Evolutionary conservation across 192 early-diverging fungal genomes (phyloP).

Genomic region (Gigaspora rosea): DNA sequence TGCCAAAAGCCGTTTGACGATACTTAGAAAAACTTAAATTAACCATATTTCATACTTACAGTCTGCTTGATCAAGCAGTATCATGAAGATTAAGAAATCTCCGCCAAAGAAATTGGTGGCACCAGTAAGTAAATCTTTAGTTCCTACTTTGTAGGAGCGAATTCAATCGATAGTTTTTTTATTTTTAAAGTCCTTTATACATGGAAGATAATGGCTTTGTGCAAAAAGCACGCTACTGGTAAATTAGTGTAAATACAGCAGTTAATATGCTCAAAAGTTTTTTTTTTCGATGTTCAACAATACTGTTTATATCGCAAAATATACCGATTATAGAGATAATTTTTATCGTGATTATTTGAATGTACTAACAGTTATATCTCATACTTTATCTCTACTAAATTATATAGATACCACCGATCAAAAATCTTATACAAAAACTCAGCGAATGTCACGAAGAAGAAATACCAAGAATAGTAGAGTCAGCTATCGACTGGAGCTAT

Average conservation of each 20-base stretch:
- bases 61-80: slow-evolving; percentile 18
- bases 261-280: no score
- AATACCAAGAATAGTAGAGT: slow-evolving; percentile 55
- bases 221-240: no score
- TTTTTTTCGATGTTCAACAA: no score
- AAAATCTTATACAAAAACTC: slow-evolving; percentile 53
- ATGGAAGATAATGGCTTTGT: no score
- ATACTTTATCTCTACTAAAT: no score
- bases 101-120: slow-evolving; percentile 31
- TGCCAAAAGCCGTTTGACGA: slow-evolving; percentile 14
- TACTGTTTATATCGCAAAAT: no score
- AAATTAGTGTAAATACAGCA: no score
- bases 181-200: neutral
- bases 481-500: slow-evolving; percentile 69
- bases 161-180: neutral
- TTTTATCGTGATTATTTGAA: no score
- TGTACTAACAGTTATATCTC: no score
- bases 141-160: neutral
- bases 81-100: slow-evolving; percentile 34
- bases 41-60: neutral
- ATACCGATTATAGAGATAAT: no score
- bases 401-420: slow-evolving; percentile 56
- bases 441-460: slow-evolving; percentile 54
- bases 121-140: slow-evolving; percentile 12
- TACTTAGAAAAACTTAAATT: slow-evolving; percentile 1